Base-by-base conservation (phyloP, 352 stramenopile species). In the Elongisporangium senticosum region DNA sequence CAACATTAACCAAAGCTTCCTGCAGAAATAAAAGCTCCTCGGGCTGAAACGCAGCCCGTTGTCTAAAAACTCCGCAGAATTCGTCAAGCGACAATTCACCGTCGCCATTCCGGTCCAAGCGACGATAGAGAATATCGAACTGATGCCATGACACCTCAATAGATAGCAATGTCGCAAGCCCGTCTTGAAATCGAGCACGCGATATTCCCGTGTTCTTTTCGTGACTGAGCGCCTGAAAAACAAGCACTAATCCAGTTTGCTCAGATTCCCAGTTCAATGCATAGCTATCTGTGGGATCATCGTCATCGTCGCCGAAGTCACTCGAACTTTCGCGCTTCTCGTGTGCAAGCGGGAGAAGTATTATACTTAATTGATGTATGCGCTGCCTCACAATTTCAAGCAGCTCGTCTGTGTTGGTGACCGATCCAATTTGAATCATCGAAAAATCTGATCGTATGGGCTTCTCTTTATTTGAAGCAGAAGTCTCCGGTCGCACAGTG, bases 71-170 rank as follows among this genome's bases (percentile, higher is more conserved):
- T 20, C 62, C 24, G 23, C 53, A 59, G 61, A 84, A 84, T 55
- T 79, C 72, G 33, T 71, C 43, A 56, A 71, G 65, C 22, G 60
- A 67, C 20, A 84, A 55, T 33, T 82, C 72, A 39, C 69, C 70
- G 33, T 80, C 63, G 7, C 52, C 58, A 49, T 73, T 61, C 7
- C 59, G 43, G 43, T 81, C 74, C 3, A 84, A 56, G n/a, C 69
- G 72, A 10, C 75, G 68, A 51, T 79, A 85, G 15, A 85, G 53
- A 48, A 80, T 43, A 26, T 82, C 75, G 23, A 85, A 85, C 26
- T 79, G 69, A 43, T 82, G 72, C 72, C 72, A 82, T 17, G 75
- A 78, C 10, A 81, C 64, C 4, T 76, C 59, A 22, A 85, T 74
- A 23, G 51, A 58, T 4, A 84, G 56, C 22, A 84, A 22, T 7